phyloP scores from a whole-genome alignment of 1,139 yeast species.

The Hemisphaericaspora lyxosophila region DNA sequence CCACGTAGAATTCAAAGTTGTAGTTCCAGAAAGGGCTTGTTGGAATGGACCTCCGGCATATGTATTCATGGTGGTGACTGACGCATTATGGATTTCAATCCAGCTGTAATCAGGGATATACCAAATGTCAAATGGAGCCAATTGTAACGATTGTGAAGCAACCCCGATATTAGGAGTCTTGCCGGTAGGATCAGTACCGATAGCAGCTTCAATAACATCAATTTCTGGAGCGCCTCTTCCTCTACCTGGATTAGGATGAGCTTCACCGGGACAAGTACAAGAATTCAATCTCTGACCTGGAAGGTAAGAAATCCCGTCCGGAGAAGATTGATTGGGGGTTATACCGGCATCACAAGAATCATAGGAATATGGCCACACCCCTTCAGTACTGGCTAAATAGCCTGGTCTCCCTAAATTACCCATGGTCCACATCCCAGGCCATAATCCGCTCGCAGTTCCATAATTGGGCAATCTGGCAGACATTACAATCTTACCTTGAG shows the following conservation, averaged over 20 bases:
- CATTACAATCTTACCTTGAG: constrained; percentile 71
- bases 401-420: constrained; percentile 89
- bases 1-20: constrained; percentile 74
- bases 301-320: constrained; percentile 76
- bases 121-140: constrained; percentile 88
- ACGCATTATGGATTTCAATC: constrained; percentile 58
- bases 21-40: constrained; percentile 76
- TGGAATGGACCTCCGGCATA: constrained; percentile 85
- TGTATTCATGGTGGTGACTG: constrained; percentile 68
- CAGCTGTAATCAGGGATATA: constrained; percentile 77
- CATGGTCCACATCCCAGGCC: constrained; percentile 93
- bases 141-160: constrained; percentile 79
- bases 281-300: constrained; percentile 72
- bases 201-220: constrained; percentile 78
- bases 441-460: constrained; percentile 68
- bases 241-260: constrained; percentile 74
- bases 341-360: constrained; percentile 83
- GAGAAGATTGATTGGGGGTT: constrained; percentile 79
- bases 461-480: constrained; percentile 71
- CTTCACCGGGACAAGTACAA: constrained; percentile 75
- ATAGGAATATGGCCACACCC: constrained; percentile 90
- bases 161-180: constrained; percentile 47
- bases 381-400: constrained; percentile 72
- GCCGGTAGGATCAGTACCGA: constrained; percentile 33
- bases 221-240: constrained; percentile 93